A percentile compares a stretch with the other conserved stretches of the same genome.
phyloP scores from a whole-genome alignment of 306 rosid genomes.

The Prunus davidiana region DNA sequence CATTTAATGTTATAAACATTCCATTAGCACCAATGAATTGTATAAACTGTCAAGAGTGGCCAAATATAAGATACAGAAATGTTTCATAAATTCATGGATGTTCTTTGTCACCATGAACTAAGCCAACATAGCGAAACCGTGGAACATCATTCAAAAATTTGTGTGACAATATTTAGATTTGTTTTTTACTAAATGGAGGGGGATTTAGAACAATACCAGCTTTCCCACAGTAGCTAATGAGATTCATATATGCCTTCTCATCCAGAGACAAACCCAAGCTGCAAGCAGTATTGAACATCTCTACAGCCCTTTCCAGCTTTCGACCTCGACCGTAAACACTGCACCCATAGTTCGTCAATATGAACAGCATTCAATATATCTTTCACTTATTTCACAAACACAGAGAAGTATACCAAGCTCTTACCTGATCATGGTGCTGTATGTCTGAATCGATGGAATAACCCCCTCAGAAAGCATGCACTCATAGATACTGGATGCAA shows the following conservation, averaged over 20 bases:
- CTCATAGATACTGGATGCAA: slow-evolving; percentile 67
- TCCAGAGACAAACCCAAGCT: slow-evolving; percentile 48
- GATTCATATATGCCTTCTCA: slow-evolving; percentile 73
- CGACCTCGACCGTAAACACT: slow-evolving; percentile 84
- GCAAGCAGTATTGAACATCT: slow-evolving; percentile 67
- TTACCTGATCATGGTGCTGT: slow-evolving; percentile 91
- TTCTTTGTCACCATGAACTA: neutral
- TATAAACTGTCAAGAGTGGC: neutral
- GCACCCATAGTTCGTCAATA: slow-evolving; percentile 21
- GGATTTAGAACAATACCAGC: slow-evolving; percentile 53
- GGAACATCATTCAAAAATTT: neutral
- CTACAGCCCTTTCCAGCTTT: slow-evolving; percentile 74
- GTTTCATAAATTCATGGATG: neutral
- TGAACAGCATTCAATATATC: neutral
- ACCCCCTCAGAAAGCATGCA: slow-evolving; percentile 59
- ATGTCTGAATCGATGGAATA: slow-evolving; percentile 82
- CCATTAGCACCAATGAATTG: neutral
- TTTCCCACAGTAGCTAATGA: slow-evolving; percentile 85
- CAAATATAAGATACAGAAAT: neutral
- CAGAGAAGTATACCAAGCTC: slow-evolving; percentile 8
- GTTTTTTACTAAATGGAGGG: neutral
- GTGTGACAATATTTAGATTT: neutral
- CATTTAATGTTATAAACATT: neutral
- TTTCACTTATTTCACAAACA: neutral
- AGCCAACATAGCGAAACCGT: neutral